These are phyloP conservation scores for Penstemon davidsonii DNA, from an alignment of 257 asterid species.

Conservation along the genomic window DNA sequence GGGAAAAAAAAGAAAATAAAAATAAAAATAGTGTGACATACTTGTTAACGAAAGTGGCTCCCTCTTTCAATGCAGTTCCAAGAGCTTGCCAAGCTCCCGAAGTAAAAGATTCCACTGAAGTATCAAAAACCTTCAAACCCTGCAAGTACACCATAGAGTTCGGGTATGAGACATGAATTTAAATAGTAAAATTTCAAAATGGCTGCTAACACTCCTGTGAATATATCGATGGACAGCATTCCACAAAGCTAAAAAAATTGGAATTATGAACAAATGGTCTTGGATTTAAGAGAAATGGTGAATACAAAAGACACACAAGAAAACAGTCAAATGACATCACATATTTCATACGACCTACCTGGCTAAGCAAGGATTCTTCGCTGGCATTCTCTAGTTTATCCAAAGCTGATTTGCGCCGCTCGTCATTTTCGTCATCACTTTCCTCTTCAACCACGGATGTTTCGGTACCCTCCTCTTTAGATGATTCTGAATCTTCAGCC, in stretches of 20 bases:
- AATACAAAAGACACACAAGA: not conserved
- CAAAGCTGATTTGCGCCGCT: constrained; percentile 67
- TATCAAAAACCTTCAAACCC: constrained; percentile 86
- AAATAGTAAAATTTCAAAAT: constrained; percentile 2
- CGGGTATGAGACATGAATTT: constrained; percentile 1
- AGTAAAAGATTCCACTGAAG: constrained; percentile 81
- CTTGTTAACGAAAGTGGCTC: constrained; percentile 65
- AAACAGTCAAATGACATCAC: constrained; percentile 8
- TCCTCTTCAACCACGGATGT: constrained; percentile 53
- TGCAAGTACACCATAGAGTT: constrained; percentile 39
- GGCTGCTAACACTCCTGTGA: not conserved
- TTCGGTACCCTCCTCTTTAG: constrained; percentile 49
- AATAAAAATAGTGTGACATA: constrained; percentile 28
- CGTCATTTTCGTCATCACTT: constrained; percentile 69
- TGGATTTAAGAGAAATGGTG: constrained; percentile 12
- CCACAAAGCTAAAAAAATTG: not conserved
- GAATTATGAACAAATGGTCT: constrained; percentile 17
- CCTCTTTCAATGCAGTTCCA: constrained; percentile 93
- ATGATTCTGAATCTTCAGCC: constrained; percentile 71
- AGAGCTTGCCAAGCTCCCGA: constrained; percentile 98
- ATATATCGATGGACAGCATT: constrained; percentile 6
- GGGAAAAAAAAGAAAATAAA: not conserved
- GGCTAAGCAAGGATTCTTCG: constrained; percentile 83
- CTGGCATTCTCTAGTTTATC: constrained; percentile 87
- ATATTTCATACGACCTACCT: constrained; percentile 48